These are phyloP conservation scores for Salvia hispanica DNA, from an alignment of 257 asterid species.

Conservation along the genomic window DNA sequence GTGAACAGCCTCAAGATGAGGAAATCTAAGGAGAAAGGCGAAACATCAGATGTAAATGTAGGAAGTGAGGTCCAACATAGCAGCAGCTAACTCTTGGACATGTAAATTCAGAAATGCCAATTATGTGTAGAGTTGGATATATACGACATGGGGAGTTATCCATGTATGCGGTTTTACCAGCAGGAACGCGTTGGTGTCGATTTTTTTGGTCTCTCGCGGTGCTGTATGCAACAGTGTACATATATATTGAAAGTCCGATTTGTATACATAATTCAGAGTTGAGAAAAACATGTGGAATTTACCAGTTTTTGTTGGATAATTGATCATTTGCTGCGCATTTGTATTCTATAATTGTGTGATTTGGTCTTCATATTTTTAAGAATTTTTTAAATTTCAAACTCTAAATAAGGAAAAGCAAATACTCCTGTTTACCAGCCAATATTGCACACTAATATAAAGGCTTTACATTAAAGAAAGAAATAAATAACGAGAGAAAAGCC, in stretches of 20 bases:
- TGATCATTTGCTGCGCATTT: no score
- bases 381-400: no score
- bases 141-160: constrained; percentile 41
- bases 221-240: constrained; percentile 23
- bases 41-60: constrained; percentile 44
- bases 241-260: neutral
- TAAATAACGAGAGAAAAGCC: neutral
- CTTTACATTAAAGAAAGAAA: neutral
- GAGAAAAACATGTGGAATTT: no score
- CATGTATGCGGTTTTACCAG: constrained; percentile 26
- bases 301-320: no score
- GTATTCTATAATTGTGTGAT: no score
- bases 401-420: no score
- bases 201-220: neutral
- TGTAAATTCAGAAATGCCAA: constrained; percentile 51
- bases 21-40: constrained; percentile 43
- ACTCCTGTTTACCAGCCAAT: neutral
- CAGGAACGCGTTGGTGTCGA: neutral
- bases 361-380: no score
- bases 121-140: constrained; percentile 25
- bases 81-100: constrained; percentile 35
- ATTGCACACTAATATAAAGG: neutral
- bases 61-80: constrained; percentile 39
- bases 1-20: constrained; percentile 48
- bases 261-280: neutral